Base-by-base conservation (phyloP, 192 early-diverging fungal genomes). In the Coemansia sp. region DNA sequence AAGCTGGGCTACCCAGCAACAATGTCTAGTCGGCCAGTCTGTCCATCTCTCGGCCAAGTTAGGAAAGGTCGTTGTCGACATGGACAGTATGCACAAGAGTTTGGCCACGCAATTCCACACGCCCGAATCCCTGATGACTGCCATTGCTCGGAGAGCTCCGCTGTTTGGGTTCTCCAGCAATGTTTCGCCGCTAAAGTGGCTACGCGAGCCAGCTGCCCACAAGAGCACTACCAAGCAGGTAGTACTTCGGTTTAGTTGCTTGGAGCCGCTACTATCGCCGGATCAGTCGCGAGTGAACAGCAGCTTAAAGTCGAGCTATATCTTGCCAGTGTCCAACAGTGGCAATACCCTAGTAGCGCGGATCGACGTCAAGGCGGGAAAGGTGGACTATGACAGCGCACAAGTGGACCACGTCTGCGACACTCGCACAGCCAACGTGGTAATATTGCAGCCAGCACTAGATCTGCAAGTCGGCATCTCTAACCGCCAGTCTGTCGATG, bases 131-230 rank as follows among this genome's bases (percentile, higher is more conserved):
- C 70, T 82, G 37, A 31, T 82, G 28, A 24, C 37, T 1, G 20
- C 9, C 6, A 37, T 82, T 14, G 58, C 34, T 20, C 37, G 42
- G 40, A 31, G 60, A 9, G 33, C 66, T 28, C 79, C 79, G 23
- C 39, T 76, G 35, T 76, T 73, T 45, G 70, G 34, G 9, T 82
- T 82, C 56, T 68, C 70, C 16, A 42, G 56, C 60, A 56, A 70
- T 24, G 62, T 60, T 21, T 73, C 79, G 57, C 74, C 70, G 46
- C 66, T 82, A 14, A 43, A 51, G 28, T 82, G 79, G 79, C 63
- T 70, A 2, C 62, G 62, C 6, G 65, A 65, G 57, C 57, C 40
- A 36, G 36, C 35, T 8, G 18, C 24, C 4, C 46, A 34, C 2
- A 24, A 46, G 48, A 9, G 20, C 34, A n/a, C 51, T 9, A 20